Conservation (phyloP, 1,139 yeast species). For the Yamadazyma oceani region DNA sequence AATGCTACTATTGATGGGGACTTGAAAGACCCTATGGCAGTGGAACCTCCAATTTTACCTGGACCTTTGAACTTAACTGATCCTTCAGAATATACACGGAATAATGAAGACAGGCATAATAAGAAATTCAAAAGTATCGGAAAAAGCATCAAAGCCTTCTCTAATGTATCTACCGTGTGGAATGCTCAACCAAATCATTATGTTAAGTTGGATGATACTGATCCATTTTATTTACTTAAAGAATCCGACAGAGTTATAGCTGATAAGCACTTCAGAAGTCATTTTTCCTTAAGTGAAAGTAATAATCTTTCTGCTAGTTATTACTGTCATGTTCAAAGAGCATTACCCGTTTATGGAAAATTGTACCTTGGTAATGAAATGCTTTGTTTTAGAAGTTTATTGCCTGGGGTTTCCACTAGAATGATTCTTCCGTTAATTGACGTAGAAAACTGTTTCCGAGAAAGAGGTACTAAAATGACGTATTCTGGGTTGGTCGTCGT, state of each 20-base stretch:
- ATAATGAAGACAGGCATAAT: conserved; percentile 16
- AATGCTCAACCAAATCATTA: conserved; percentile 65
- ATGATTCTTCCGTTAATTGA: conserved; percentile 83
- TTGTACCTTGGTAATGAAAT: conserved; percentile 66
- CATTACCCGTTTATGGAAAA: conserved; percentile 81
- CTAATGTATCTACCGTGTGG: conserved; percentile 57
- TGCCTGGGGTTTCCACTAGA: conserved; percentile 75
- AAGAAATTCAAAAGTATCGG: conserved; percentile 23
- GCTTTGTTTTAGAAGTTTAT: conserved; percentile 74
- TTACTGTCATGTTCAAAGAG: conserved; percentile 66
- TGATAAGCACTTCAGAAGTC: conserved; percentile 54
- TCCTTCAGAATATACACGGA: conserved; percentile 22
- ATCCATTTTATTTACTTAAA: conserved; percentile 44
- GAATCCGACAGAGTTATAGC: conserved; percentile 46
- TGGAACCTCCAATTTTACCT: conserved; percentile 14
- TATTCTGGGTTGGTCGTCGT: conserved; percentile 70
- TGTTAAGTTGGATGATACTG: conserved; percentile 33
- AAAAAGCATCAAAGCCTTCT: conserved; percentile 31
- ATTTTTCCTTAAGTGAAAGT: conserved; percentile 60
- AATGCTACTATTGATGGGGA: conserved; percentile 2
- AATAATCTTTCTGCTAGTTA: conserved; percentile 66
- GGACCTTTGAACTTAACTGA: conserved; percentile 32
- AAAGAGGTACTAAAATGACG: conserved; percentile 47
- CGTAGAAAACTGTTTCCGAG: conserved; percentile 65
- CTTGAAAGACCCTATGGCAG: conserved; percentile 9